These are phyloP conservation scores for Sporisorium iseilematis-ciliati DNA, from an alignment of 1,284 basidiomycete genomes.

Conservation along the genomic window DNA sequence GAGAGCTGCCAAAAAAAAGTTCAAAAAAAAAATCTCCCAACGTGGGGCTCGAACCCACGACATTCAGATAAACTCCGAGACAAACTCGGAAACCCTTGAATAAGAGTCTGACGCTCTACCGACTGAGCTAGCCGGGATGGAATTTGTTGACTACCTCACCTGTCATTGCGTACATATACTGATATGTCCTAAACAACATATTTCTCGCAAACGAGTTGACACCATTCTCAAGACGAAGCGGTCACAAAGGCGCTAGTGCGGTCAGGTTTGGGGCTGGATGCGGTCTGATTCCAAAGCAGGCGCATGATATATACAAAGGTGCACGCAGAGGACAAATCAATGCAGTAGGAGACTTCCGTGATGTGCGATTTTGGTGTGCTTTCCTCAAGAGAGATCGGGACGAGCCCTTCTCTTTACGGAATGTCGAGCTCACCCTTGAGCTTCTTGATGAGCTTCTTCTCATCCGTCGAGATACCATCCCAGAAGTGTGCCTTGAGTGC, in stretches of 20 bases:
- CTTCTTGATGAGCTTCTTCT: conserved; percentile 92
- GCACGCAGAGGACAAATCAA: not conserved
- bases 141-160: not conserved
- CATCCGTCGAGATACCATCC: conserved; percentile 87
- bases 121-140: conserved; percentile 70
- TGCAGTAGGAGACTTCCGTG: not conserved
- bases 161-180: conserved; percentile 5
- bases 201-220: no score
- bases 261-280: not conserved
- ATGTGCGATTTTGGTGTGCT: no score
- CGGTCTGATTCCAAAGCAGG: conserved; percentile 2
- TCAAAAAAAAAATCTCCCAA: conserved; percentile 55
- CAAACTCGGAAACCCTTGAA: conserved; percentile 48
- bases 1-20: conserved; percentile 6
- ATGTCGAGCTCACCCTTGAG: conserved; percentile 83
- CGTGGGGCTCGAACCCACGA: conserved; percentile 69
- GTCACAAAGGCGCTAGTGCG: not conserved
- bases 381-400: not conserved
- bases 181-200: no score
- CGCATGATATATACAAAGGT: conserved; percentile 5
- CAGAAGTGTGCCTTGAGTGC: conserved; percentile 81
- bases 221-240: no score
- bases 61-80: conserved; percentile 60
- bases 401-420: conserved; percentile 40
- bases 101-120: conserved; percentile 71